phyloP scores from a whole-genome alignment of 129 eudicot species.

The Flaveria bidentis region DNA sequence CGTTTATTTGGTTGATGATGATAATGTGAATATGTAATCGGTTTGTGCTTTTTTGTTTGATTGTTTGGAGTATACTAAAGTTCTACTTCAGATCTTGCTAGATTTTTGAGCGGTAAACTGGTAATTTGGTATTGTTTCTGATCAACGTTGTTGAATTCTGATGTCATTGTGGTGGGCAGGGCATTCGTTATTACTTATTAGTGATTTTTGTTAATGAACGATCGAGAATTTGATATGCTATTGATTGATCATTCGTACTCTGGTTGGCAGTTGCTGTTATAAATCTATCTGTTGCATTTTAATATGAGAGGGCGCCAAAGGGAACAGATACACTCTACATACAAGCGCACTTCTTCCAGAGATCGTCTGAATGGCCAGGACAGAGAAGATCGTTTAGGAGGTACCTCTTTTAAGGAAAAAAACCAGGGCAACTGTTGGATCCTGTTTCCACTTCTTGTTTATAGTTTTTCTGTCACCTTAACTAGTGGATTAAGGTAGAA shows the following conservation, averaged over 20 bases:
- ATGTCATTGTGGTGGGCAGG: neutral
- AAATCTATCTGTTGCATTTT: slow-evolving; percentile 10
- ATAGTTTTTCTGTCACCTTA: neutral
- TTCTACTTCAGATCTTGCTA: too few species aligned
- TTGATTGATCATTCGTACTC: neutral
- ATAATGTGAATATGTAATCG: neutral
- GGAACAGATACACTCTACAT: slow-evolving; percentile 40
- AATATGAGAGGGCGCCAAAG: slow-evolving; percentile 65
- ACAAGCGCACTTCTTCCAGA: slow-evolving; percentile 72
- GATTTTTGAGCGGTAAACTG: too few species aligned
- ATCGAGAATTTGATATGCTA: slow-evolving; percentile 18
- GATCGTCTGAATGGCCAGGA: slow-evolving; percentile 53
- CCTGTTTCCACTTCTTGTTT: neutral
- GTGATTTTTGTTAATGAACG: slow-evolving; percentile 1
- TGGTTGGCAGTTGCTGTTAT: slow-evolving; percentile 35
- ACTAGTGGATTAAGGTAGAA: neutral
- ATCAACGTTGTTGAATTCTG: slow-evolving; percentile 14
- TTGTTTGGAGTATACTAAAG: too few species aligned
- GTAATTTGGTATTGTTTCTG: slow-evolving; percentile 3
- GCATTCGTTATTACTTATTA: neutral
- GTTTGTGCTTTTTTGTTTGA: too few species aligned
- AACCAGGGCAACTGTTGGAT: neutral
- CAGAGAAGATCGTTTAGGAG: slow-evolving; percentile 63
- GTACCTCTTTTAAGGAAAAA: slow-evolving; percentile 25
- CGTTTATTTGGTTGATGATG: slow-evolving; percentile 3